Evolutionary conservation across 352 stramenopile genomes (phyloP).

Genomic region (Phytophthora cactorum): DNA sequence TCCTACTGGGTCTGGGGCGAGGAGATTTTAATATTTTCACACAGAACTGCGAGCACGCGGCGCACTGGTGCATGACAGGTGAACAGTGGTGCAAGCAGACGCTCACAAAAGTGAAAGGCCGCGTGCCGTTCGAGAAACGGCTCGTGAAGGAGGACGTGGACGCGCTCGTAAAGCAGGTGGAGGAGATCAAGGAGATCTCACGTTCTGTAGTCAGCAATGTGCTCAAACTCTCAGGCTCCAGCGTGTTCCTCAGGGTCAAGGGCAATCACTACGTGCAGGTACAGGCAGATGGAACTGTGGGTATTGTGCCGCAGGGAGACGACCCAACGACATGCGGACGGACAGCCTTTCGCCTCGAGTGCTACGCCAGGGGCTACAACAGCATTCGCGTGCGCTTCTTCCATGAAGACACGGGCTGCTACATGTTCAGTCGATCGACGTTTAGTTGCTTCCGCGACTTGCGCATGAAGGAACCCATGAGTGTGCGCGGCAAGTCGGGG

Average conservation of each 20-base stretch:
- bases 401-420: conserved; percentile 63
- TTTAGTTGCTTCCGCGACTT: conserved; percentile 87
- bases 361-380: conserved; percentile 85
- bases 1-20: conserved; percentile 73
- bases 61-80: conserved; percentile 90
- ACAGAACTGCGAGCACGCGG: conserved; percentile 89
- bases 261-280: conserved; percentile 74
- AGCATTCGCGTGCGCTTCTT: conserved; percentile 88
- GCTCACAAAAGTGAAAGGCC: conserved; percentile 69
- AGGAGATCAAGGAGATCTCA: conserved; percentile 78
- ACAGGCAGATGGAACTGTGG: conserved; percentile 54
- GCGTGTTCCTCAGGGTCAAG: conserved; percentile 74
- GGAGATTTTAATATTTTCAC: conserved; percentile 90
- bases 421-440: conserved; percentile 89
- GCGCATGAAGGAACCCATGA: conserved; percentile 74
- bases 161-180: conserved; percentile 70
- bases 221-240: conserved; percentile 60
- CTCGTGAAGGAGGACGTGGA: conserved; percentile 81
- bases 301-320: conserved; percentile 53
- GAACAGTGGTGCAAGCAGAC: conserved; percentile 91
- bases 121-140: conserved; percentile 83
- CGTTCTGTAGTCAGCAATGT: conserved; percentile 72
- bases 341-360: conserved; percentile 78
- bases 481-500: conserved; percentile 64
- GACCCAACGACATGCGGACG: conserved; percentile 54